phyloP scores from a whole-genome alignment of 257 asterid species.

The Nicotiana sylvestris region DNA sequence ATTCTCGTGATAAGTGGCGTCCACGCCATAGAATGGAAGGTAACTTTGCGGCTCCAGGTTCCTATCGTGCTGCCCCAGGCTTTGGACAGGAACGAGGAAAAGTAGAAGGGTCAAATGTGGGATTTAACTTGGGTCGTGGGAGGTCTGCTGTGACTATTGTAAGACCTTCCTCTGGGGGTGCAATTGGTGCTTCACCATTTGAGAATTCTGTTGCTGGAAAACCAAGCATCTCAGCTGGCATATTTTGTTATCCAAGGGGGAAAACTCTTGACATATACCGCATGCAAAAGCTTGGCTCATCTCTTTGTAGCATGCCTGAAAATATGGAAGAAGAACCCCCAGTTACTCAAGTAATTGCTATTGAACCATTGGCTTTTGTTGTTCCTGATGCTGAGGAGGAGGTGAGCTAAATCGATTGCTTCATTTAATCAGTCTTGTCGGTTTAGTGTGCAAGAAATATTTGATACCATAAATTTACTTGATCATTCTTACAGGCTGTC shows the following conservation, averaged over 20 bases:
- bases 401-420: constrained; percentile 39
- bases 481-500: constrained; percentile 43
- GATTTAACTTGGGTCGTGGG: constrained; percentile 93
- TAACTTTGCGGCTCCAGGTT: constrained; percentile 50
- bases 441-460: background rate
- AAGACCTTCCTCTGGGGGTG: constrained; percentile 44
- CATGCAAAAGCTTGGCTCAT: constrained; percentile 47
- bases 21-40: constrained; percentile 96
- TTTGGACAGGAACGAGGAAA: constrained; percentile 84
- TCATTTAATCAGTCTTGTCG: background rate
- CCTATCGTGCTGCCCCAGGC: constrained; percentile 93
- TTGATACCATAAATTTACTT: background rate
- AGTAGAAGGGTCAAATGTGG: constrained; percentile 66
- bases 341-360: constrained; percentile 42
- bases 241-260: constrained; percentile 79
- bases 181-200: constrained; percentile 46
- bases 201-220: constrained; percentile 53
- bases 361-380: constrained; percentile 84
- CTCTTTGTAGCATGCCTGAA: constrained; percentile 42
- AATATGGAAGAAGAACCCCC: constrained; percentile 66
- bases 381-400: constrained; percentile 79
- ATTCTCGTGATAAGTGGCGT: constrained; percentile 99
- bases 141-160: constrained; percentile 46
- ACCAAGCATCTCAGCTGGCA: constrained; percentile 21
- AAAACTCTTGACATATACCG: constrained; percentile 93